Evolutionary conservation across 1,284 basidiomycete genomes (phyloP).

Genomic region (Kwoniella shivajii): DNA sequence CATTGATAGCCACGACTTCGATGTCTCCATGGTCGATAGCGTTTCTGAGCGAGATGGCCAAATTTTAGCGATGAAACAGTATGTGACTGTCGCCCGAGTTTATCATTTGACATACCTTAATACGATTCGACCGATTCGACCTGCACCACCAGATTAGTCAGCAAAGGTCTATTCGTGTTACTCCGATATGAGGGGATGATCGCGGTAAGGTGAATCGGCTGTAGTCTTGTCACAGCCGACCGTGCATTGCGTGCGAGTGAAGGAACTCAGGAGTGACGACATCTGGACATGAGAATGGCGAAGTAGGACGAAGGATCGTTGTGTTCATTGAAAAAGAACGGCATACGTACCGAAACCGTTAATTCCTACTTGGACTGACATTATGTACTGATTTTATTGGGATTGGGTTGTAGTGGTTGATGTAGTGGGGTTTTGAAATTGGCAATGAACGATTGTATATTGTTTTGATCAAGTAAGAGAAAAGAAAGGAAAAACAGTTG

Average conservation of each 20-base stretch:
- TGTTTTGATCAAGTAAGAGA: constrained; percentile 7
- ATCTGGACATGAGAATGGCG: constrained; percentile 6
- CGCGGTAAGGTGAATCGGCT: too few species aligned
- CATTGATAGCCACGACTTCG: constrained; percentile 85
- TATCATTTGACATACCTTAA: constrained; percentile 58
- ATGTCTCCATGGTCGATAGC: constrained; percentile 76
- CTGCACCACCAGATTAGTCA: constrained; percentile 54
- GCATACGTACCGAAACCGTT: constrained; percentile 84
- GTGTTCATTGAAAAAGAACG: constrained; percentile 1
- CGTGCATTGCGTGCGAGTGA: too few species aligned
- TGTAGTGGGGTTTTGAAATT: constrained; percentile 18
- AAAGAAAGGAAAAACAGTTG: constrained; percentile 6
- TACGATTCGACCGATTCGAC: constrained; percentile 98
- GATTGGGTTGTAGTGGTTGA: constrained; percentile 12
- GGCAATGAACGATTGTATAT: constrained; percentile 11
- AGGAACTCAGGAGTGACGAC: too few species aligned
- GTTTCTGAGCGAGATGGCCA: constrained; percentile 62
- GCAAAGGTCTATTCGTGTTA: background rate
- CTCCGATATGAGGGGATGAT: background rate
- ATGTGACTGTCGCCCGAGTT: background rate
- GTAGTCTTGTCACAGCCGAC: too few species aligned
- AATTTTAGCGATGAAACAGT: background rate
- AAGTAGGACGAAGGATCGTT: too few species aligned
- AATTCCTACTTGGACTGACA: constrained; percentile 82
- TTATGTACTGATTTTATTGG: too few species aligned